These are phyloP conservation scores for Fusarium tuaranense DNA, from an alignment of 2,329 filamentous ascomycete genomes.

Conservation along the genomic window DNA sequence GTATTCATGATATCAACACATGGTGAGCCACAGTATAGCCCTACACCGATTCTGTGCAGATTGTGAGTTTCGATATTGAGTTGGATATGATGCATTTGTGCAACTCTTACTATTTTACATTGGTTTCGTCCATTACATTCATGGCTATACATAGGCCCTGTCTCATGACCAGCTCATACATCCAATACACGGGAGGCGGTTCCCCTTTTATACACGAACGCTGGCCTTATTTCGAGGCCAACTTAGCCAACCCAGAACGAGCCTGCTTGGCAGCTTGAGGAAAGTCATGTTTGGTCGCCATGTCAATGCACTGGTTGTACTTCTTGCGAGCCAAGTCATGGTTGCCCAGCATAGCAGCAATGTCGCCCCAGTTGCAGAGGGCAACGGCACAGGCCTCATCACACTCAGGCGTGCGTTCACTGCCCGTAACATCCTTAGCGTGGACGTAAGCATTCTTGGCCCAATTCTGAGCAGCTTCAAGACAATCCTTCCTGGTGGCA, in stretches of 20 bases:
- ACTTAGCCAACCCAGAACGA: constrained; percentile 59
- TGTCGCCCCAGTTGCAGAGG: constrained; percentile 87
- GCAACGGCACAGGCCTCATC: constrained; percentile 86
- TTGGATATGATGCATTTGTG: not conserved
- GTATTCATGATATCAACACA: not conserved
- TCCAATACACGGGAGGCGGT: not conserved
- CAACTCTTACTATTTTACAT: not conserved
- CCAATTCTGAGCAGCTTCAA: constrained; percentile 82
- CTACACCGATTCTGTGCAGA: not conserved
- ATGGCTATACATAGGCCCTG: not conserved
- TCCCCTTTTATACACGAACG: not conserved
- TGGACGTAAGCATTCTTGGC: constrained; percentile 80
- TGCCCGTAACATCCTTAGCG: constrained; percentile 72
- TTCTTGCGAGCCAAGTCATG: constrained; percentile 71
- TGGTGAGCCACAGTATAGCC: not conserved
- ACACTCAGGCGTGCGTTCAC: constrained; percentile 80
- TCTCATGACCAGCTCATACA: not conserved
- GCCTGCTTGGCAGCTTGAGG: constrained; percentile 64
- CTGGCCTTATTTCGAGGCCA: constrained; percentile 36
- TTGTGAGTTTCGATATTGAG: not conserved
- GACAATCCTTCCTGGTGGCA: constrained; percentile 67
- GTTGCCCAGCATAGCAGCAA: constrained; percentile 80
- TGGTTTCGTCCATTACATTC: not conserved
- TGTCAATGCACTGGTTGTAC: constrained; percentile 75
- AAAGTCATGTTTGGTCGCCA: constrained; percentile 68